Base-by-base conservation (phyloP, 495 filamentous ascomycete species). In the Aspergillus affinis region DNA sequence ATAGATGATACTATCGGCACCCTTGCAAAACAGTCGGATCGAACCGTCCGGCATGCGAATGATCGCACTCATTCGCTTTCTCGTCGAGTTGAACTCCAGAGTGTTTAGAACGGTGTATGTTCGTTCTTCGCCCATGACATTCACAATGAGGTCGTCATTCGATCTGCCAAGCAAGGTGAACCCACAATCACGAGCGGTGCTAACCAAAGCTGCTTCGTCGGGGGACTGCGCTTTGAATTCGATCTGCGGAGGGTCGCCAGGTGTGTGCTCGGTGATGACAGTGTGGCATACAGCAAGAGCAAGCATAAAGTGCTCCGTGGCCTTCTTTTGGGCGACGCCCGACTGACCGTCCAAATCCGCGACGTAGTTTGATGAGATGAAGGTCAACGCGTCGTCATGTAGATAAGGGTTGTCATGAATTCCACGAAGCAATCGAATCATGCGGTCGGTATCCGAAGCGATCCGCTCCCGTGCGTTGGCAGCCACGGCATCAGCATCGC, bases 51-150 rank as follows among this genome's bases (percentile, higher is more conserved):
- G 95, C 93, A 98, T 98, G 58, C 88, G 86, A 47, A 99, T 88
- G 59, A 99, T 97, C 1, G 94, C 89, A 73, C 95, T 98, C 95
- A 99, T 99, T 57, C 95, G 86, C 73, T 99, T 99, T 65, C 95
- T 82, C 8, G 90, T 88, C 4, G 94, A 98, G 74, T 98, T 98
- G 79, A 99, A 99, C 69, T 99, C 95, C 45, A 99, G 84, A 6
- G 90, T 96, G 72, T 96, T 98, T 44, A 99, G 82, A 20, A 99
- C 90, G 10, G 86, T 87, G 68, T 90, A 99, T 48, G 90, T 85
- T 57, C 80, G 82, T 60, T 97, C 90, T 66, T 90, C 81, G 49
- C 95, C 95, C 80, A 94, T 84, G 29, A 96, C 79, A 64, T 96
- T 97, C 60, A 99, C 53, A 47, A 88, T 83, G 56, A 99, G 88